Percentiles rank a stretch among this genome's conserved stretches.
Conservation (phyloP, 306 rosid species). For the Lupinus albus region DNA sequence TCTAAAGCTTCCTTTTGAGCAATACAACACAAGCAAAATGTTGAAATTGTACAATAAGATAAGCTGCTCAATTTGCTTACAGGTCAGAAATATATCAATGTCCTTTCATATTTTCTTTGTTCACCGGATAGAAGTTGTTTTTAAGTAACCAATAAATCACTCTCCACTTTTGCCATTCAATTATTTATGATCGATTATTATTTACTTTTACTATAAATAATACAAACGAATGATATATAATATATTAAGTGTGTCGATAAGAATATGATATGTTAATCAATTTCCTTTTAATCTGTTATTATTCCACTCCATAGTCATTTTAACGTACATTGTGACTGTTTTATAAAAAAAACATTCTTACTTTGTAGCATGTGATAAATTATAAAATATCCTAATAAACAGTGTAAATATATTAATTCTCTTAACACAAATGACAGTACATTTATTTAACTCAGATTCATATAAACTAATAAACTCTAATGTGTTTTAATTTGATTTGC, state of each 20-base stretch:
- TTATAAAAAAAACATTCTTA: too few species aligned
- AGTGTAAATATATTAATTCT: not conserved
- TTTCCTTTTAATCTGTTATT: too few species aligned
- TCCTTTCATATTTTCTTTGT: not conserved
- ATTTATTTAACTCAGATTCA: not conserved
- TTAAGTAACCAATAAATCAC: conserved; percentile 17
- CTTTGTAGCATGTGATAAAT: not conserved
- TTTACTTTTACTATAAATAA: too few species aligned
- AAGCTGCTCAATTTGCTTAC: conserved; percentile 53
- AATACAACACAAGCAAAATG: conserved; percentile 36
- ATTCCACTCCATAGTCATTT: not conserved
- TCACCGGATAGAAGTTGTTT: conserved; percentile 1
- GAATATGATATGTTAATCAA: not conserved
- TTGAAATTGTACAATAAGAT: conserved; percentile 27
- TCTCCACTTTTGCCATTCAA: not conserved
- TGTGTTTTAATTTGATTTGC: conserved; percentile 26
- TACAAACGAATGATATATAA: too few species aligned
- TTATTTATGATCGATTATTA: too few species aligned
- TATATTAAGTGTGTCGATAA: too few species aligned
- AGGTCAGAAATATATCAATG: conserved; percentile 39
- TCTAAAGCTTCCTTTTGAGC: conserved; percentile 39
- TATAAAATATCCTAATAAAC: too few species aligned
- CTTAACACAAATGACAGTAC: not conserved
- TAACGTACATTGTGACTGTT: not conserved
- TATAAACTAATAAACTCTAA: not conserved